Percentiles rank a stretch among this genome's conserved stretches.
Evolutionary conservation across 2,329 filamentous ascomycete species (phyloP).

Genomic region (Verticillium albo-atrum): DNA sequence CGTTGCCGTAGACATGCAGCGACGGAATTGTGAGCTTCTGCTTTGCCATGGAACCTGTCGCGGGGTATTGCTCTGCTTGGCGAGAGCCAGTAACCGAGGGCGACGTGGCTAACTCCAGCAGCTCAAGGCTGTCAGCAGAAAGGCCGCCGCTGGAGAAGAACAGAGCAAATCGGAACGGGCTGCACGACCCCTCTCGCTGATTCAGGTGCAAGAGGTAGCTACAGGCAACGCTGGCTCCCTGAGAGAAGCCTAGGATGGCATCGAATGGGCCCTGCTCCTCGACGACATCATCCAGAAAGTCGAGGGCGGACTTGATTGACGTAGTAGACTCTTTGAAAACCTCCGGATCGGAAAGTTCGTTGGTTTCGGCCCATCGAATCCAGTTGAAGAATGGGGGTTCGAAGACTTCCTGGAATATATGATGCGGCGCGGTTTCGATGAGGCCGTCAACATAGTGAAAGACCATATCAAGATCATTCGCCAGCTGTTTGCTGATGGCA

Average conservation of each 20-base stretch:
- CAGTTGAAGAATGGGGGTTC: not conserved
- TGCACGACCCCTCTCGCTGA: constrained; percentile 3
- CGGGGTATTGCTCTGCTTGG: too few relatives aligned
- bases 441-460: not conserved
- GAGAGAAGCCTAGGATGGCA: constrained; percentile 15
- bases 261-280: constrained; percentile 15
- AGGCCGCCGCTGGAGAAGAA: constrained; percentile 4
- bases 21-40: not conserved
- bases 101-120: not conserved
- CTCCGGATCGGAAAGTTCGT: not conserved
- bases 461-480: not conserved
- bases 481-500: not conserved
- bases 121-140: not conserved
- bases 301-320: not conserved
- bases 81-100: too few relatives aligned
- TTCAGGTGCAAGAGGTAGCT: constrained; percentile 5
- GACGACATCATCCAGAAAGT: not conserved
- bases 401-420: not conserved
- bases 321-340: not conserved
- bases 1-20: not conserved
- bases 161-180: constrained; percentile 5
- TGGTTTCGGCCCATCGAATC: not conserved
- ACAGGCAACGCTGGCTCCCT: constrained; percentile 10
- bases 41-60: too few relatives aligned
- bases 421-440: not conserved